phyloP scores from a whole-genome alignment of 2,329 filamentous ascomycete genomes.

The Penicillium expansum region DNA sequence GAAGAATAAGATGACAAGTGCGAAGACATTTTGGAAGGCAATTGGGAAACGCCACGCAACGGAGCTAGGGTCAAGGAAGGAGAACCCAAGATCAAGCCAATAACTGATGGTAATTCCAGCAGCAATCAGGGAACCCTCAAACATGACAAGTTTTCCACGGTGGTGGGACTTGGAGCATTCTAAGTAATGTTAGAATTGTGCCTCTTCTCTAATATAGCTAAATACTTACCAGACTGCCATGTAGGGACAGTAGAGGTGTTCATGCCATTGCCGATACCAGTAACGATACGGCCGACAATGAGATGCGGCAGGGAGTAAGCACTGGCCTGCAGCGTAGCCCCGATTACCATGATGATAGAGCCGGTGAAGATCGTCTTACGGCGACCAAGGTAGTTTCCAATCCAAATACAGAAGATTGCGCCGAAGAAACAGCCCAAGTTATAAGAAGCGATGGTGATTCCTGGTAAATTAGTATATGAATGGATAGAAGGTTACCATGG shows the following conservation, averaged over 20 bases:
- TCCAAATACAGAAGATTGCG: conserved; percentile 50
- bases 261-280: conserved; percentile 53
- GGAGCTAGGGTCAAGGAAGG: conserved; percentile 47
- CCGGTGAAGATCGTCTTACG: conserved; percentile 51
- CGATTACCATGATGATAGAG: conserved; percentile 51
- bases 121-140: conserved; percentile 50
- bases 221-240: conserved; percentile 42
- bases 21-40: conserved; percentile 55
- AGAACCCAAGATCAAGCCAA: conserved; percentile 52
- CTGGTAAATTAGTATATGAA: conserved; percentile 20
- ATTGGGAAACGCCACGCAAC: conserved; percentile 55
- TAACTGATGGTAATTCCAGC: conserved; percentile 48
- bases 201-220: fast-evolving
- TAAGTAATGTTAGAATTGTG: not conserved
- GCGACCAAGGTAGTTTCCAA: conserved; percentile 53
- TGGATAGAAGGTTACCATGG: not conserved
- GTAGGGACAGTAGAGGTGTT: conserved; percentile 54
- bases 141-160: conserved; percentile 51
- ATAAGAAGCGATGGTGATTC: conserved; percentile 44
- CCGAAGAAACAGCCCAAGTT: conserved; percentile 53
- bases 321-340: conserved; percentile 49
- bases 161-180: conserved; percentile 50
- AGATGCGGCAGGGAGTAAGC: conserved; percentile 50
- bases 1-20: conserved; percentile 48
- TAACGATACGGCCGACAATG: conserved; percentile 52